Conservation (phyloP, 257 asterid species). For the Petrea volubilis region DNA sequence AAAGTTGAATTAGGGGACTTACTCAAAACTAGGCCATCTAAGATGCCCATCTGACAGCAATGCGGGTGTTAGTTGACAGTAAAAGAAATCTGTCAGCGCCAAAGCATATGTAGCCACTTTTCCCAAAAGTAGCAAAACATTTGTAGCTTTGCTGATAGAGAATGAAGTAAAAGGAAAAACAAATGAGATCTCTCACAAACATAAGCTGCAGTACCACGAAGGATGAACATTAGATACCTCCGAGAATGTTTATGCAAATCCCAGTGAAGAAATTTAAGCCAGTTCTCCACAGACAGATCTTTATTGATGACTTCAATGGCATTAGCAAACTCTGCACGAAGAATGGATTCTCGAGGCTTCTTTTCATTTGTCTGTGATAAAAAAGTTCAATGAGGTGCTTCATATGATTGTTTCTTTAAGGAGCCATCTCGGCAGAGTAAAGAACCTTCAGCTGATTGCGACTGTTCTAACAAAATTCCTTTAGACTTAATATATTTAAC, state of each 20-base stretch:
- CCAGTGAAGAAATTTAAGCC: conserved; percentile 74
- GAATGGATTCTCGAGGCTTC: conserved; percentile 81
- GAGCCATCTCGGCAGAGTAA: neutral
- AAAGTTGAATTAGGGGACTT: conserved; percentile 31
- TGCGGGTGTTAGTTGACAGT: conserved; percentile 52
- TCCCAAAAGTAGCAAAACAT: conserved; percentile 68
- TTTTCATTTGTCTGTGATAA: conserved; percentile 65
- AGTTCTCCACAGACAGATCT: conserved; percentile 60
- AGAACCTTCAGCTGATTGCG: conserved; percentile 9
- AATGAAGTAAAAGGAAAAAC: conserved; percentile 15
- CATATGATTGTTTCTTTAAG: conserved; percentile 9
- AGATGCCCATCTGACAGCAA: conserved; percentile 43
- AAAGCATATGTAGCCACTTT: conserved; percentile 75
- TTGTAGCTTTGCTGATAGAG: conserved; percentile 57
- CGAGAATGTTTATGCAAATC: conserved; percentile 77
- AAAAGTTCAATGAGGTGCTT: conserved; percentile 24
- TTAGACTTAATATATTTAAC: neutral
- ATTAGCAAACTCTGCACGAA: conserved; percentile 70
- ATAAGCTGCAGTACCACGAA: conserved; percentile 6
- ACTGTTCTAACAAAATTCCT: neutral
- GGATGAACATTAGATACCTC: conserved; percentile 40
- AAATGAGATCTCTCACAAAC: conserved; percentile 14
- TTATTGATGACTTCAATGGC: conserved; percentile 70
- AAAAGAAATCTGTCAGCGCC: conserved; percentile 73
- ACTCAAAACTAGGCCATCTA: conserved; percentile 53